Percentiles rank a stretch among this genome's conserved stretches.
Conservation (phyloP, 2,329 filamentous ascomycete species). For the Thelonectria blattea region DNA sequence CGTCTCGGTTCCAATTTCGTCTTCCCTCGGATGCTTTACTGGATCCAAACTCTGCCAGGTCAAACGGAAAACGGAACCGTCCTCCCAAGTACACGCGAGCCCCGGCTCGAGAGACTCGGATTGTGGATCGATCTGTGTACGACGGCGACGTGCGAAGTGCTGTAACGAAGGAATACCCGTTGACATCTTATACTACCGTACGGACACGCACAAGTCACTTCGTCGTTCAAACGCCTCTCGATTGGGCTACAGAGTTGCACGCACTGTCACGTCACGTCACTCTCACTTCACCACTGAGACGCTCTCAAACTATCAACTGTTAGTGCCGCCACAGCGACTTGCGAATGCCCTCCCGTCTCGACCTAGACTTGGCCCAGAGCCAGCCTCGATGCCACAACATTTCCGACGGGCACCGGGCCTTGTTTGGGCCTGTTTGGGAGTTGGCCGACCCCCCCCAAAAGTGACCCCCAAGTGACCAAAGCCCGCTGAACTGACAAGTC, state of each 20-base stretch:
- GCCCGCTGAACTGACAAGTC: constrained; percentile 9
- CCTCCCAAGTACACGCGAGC: neutral
- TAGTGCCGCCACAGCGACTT: constrained; percentile 16
- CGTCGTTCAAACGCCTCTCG: neutral
- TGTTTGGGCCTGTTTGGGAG: constrained; percentile 3
- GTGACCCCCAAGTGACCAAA: constrained; percentile 3
- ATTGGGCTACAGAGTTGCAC: constrained; percentile 5
- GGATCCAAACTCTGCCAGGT: neutral
- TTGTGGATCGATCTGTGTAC: neutral
- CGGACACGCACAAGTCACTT: neutral
- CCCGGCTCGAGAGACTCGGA: neutral
- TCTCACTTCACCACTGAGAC: constrained; percentile 5
- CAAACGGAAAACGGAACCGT: neutral
- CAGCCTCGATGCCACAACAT: constrained; percentile 7
- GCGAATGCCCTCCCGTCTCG: neutral
- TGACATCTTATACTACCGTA: neutral
- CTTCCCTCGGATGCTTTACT: neutral
- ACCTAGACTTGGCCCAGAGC: constrained; percentile 4
- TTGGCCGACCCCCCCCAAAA: no score
- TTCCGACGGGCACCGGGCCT: constrained; percentile 3
- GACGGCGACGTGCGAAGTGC: neutral
- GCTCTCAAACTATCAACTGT: constrained; percentile 3
- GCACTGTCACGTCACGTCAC: neutral
- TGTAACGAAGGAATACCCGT: no score
- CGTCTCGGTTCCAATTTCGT: neutral